Percentiles rank a stretch among this genome's conserved stretches.
Evolutionary conservation across 2,329 filamentous ascomycete genomes (phyloP).

Genomic region (Trichoderma simmonsii): DNA sequence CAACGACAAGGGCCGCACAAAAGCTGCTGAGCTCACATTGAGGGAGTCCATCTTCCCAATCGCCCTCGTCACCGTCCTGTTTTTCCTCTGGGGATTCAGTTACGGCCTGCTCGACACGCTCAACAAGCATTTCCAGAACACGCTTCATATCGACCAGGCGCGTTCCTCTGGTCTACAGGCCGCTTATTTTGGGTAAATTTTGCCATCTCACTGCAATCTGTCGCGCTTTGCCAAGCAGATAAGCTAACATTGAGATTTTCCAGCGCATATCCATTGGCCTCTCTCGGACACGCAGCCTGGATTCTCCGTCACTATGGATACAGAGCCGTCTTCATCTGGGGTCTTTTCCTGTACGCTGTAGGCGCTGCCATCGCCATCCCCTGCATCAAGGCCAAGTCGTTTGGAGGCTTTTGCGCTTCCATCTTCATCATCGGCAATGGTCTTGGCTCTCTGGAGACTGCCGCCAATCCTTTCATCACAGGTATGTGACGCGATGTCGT

Average conservation of each 20-base stretch:
- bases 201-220: constrained; percentile 30
- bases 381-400: constrained; percentile 60
- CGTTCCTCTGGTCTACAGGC: constrained; percentile 47
- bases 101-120: constrained; percentile 47
- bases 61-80: constrained; percentile 48
- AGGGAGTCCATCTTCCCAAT: constrained; percentile 66
- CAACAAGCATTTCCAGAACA: constrained; percentile 49
- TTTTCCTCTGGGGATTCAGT: constrained; percentile 48
- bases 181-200: constrained; percentile 53
- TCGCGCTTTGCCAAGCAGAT: background rate
- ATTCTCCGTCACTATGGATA: constrained; percentile 65
- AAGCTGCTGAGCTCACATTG: constrained; percentile 56
- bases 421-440: constrained; percentile 75
- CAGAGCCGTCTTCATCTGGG: constrained; percentile 65
- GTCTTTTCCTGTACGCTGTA: constrained; percentile 63
- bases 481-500: constrained; percentile 35
- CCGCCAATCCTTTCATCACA: constrained; percentile 72
- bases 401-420: constrained; percentile 68
- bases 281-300: constrained; percentile 61
- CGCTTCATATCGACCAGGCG: constrained; percentile 43
- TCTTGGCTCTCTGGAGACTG: constrained; percentile 71
- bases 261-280: constrained; percentile 66
- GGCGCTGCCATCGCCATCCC: constrained; percentile 57
- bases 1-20: constrained; percentile 40
- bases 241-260: constrained; percentile 15